Conservation (phyloP, 345 rosid genomes). For the Citrus trifoliata region DNA sequence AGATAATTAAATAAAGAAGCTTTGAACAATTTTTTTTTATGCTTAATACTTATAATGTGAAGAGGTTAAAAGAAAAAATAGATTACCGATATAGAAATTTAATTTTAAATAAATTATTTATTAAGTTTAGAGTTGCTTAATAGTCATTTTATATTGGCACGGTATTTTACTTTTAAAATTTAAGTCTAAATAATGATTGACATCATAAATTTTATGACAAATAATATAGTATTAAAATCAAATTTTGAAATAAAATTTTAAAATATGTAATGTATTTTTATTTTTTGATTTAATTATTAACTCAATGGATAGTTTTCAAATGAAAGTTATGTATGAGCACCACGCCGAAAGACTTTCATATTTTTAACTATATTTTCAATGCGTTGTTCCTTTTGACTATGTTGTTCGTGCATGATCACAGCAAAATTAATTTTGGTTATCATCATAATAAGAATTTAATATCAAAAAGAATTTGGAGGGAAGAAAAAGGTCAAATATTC, state of each 20-base stretch:
- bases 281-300: background rate
- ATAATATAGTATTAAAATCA: too few species aligned
- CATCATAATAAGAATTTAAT: background rate
- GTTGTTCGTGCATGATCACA: background rate
- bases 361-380: background rate
- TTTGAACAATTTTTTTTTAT: too few species aligned
- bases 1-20: too few species aligned
- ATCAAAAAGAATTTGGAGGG: background rate
- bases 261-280: too few species aligned
- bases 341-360: background rate
- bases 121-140: background rate
- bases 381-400: background rate
- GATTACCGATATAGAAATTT: too few species aligned
- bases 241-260: too few species aligned
- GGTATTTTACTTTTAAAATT: rapidly evolving
- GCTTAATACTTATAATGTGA: too few species aligned
- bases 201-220: too few species aligned
- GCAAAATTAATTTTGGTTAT: background rate
- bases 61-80: too few species aligned
- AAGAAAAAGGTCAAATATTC: background rate
- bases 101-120: background rate
- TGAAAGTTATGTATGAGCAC: background rate
- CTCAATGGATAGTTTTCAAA: background rate
- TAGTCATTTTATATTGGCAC: background rate
- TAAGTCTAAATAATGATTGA: too few species aligned